Conservation (phyloP, 495 filamentous ascomycete species). For the Annulohypoxylon bovei region DNA sequence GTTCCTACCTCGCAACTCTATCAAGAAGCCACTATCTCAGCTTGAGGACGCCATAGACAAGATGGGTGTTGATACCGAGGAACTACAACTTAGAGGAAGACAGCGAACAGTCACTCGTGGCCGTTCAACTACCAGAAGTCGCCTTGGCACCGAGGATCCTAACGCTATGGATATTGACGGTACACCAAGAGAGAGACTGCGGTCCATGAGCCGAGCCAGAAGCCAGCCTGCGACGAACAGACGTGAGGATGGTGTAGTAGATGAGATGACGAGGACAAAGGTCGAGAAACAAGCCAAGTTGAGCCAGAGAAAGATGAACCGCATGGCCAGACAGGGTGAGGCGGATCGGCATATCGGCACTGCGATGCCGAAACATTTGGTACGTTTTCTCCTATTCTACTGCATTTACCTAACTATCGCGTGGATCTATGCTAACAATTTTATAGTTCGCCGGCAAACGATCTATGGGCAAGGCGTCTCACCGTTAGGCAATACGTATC, state of each 20-base stretch:
- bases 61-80: slow-evolving; percentile 82
- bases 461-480: slow-evolving; percentile 43
- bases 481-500: slow-evolving; percentile 44
- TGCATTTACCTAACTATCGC: not conserved
- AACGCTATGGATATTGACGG: slow-evolving; percentile 90
- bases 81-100: slow-evolving; percentile 76
- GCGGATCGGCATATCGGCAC: slow-evolving; percentile 90
- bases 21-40: slow-evolving; percentile 79
- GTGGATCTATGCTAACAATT: slow-evolving; percentile 45
- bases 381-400: slow-evolving; percentile 56
- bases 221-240: slow-evolving; percentile 81
- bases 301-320: slow-evolving; percentile 97
- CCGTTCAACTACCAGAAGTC: slow-evolving; percentile 62
- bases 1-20: slow-evolving; percentile 80
- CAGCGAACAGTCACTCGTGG: slow-evolving; percentile 67
- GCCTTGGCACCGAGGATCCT: slow-evolving; percentile 63
- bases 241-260: slow-evolving; percentile 79
- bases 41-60: slow-evolving; percentile 85
- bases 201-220: slow-evolving; percentile 81
- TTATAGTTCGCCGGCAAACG: slow-evolving; percentile 46
- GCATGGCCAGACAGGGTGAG: slow-evolving; percentile 95
- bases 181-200: slow-evolving; percentile 67
- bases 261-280: slow-evolving; percentile 70
- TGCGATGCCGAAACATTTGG: slow-evolving; percentile 89
- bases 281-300: slow-evolving; percentile 88